Evolutionary conservation across 257 asterid genomes (phyloP).

Genomic region (Thymus quinquecostatus): DNA sequence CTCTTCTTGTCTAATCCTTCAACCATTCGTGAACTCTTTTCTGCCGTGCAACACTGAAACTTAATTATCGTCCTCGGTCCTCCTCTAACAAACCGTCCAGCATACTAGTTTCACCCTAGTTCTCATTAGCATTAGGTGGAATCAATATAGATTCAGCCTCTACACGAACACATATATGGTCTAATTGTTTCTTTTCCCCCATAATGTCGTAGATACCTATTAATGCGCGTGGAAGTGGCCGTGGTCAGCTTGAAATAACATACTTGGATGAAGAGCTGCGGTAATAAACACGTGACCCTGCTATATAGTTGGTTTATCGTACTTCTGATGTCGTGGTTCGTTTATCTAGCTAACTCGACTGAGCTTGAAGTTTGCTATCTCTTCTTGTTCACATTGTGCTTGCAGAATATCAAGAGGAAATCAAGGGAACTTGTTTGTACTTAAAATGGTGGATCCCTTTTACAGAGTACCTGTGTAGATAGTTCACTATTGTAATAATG

Average conservation of each 20-base stretch:
- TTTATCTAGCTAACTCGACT: neutral
- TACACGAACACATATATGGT: neutral
- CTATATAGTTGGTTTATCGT: neutral
- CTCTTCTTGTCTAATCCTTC: neutral
- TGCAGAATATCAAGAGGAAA: slow-evolving; percentile 73
- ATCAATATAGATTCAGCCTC: neutral
- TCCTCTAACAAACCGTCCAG: neutral
- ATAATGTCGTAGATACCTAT: slow-evolving; percentile 51
- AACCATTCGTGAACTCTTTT: neutral
- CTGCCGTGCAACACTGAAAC: neutral
- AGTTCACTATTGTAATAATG: no score
- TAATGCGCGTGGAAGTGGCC: slow-evolving; percentile 65
- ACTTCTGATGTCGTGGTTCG: neutral
- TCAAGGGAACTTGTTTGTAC: slow-evolving; percentile 60
- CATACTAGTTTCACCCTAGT: neutral
- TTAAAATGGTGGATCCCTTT: slow-evolving; percentile 66
- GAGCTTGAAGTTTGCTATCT: neutral
- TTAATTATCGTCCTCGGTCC: neutral
- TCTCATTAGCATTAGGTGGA: neutral
- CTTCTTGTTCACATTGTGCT: neutral
- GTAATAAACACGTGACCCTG: slow-evolving; percentile 32
- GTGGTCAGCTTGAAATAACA: slow-evolving; percentile 71
- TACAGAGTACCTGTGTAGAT: slow-evolving; percentile 52
- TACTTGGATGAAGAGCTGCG: slow-evolving; percentile 65
- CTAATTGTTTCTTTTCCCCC: neutral